Percentiles rank a stretch among this genome's conserved stretches.
phyloP scores from a whole-genome alignment of 1,284 basidiomycete genomes.

The Entoloma clypeatum region DNA sequence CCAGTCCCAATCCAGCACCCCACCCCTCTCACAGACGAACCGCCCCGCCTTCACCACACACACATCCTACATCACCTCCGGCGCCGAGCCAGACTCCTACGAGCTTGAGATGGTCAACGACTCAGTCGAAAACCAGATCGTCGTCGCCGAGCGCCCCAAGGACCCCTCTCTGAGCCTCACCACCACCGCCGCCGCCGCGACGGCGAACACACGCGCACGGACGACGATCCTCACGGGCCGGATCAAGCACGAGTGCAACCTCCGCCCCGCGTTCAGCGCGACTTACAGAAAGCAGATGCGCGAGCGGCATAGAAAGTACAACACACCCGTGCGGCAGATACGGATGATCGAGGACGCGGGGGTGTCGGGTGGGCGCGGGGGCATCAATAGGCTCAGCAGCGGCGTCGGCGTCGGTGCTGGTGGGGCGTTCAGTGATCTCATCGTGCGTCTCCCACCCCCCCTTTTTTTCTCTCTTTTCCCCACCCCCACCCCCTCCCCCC shows the following conservation, averaged over 20 bases:
- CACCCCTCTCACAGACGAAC: too few species aligned
- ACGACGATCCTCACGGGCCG: slow-evolving; percentile 72
- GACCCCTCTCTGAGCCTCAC: slow-evolving; percentile 45
- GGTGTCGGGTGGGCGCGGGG: slow-evolving; percentile 58
- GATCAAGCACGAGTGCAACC: slow-evolving; percentile 70
- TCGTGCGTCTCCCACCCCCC: slow-evolving; percentile 47
- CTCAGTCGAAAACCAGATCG: slow-evolving; percentile 71
- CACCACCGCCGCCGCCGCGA: slow-evolving; percentile 27
- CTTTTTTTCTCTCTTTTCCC: slow-evolving; percentile 6
- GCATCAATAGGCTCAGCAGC: slow-evolving; percentile 62
- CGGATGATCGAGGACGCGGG: slow-evolving; percentile 57
- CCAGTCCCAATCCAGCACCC: slow-evolving; percentile 25
- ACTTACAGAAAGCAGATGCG: slow-evolving; percentile 63
- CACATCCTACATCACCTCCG: slow-evolving; percentile 30
- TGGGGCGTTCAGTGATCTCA: slow-evolving; percentile 53
- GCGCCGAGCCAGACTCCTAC: slow-evolving; percentile 58
- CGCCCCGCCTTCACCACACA: slow-evolving; percentile 37
- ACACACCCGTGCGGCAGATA: slow-evolving; percentile 57
- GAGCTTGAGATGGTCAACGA: slow-evolving; percentile 78
- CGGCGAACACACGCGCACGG: slow-evolving; percentile 52
- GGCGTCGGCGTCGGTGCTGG: slow-evolving; percentile 45
- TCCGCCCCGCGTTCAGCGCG: slow-evolving; percentile 61
- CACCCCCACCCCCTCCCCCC: neutral
- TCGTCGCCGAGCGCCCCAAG: slow-evolving; percentile 72
- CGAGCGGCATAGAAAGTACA: slow-evolving; percentile 56